Conservation (phyloP, 768 basidiomycete species). For the Pulveroboletus sp. region DNA sequence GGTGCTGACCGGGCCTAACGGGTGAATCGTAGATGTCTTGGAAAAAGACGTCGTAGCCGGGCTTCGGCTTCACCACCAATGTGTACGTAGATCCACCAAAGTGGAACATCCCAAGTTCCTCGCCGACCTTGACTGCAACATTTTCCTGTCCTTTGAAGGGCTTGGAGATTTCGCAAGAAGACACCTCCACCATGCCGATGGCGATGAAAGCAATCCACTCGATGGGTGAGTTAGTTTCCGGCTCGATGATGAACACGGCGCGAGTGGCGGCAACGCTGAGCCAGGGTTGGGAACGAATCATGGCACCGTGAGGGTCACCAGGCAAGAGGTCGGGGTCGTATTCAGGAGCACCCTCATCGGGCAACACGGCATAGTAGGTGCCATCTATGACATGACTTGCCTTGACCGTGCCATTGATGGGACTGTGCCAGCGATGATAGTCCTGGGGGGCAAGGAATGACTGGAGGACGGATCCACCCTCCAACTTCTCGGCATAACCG, state of each 20-base stretch:
- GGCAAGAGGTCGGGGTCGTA: neutral
- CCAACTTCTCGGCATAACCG: constrained; percentile 37
- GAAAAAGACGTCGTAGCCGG: neutral
- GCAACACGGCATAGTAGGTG: constrained; percentile 10
- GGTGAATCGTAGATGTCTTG: neutral
- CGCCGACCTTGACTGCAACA: constrained; percentile 36
- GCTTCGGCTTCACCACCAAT: constrained; percentile 33
- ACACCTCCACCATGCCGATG: constrained; percentile 64
- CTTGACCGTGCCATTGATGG: constrained; percentile 42
- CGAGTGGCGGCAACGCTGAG: constrained; percentile 47
- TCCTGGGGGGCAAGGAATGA: constrained; percentile 50
- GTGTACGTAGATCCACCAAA: constrained; percentile 55
- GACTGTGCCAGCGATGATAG: constrained; percentile 64
- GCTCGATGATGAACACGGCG: constrained; percentile 52
- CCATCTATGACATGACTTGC: constrained; percentile 33
- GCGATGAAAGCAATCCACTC: constrained; percentile 54
- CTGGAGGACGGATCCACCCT: constrained; percentile 51
- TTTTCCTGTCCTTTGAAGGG: constrained; percentile 28
- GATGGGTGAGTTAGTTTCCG: constrained; percentile 42
- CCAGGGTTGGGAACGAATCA: constrained; percentile 38
- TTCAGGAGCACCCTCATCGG: constrained; percentile 7
- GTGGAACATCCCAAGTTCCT: too few relatives aligned
- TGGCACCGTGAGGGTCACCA: constrained; percentile 17
- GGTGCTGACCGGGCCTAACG: neutral
- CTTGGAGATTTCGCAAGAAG: constrained; percentile 49